Evolutionary conservation across 1,139 yeast genomes (phyloP).

Genomic region (Taphrina wiesneri): DNA sequence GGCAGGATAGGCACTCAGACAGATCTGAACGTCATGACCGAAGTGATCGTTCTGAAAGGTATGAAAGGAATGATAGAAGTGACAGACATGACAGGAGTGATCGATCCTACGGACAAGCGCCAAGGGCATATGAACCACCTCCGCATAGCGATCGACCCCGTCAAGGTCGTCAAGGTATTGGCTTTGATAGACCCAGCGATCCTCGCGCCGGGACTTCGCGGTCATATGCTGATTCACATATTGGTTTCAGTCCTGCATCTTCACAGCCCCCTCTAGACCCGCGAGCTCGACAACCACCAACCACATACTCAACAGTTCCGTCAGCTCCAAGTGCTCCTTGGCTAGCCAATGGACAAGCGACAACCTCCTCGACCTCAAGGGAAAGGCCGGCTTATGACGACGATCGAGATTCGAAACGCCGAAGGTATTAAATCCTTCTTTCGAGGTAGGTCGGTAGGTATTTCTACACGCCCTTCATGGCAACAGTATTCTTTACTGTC

Average conservation of each 20-base stretch:
- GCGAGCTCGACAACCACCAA: slow-evolving; percentile 29
- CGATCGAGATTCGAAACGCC: slow-evolving; percentile 24
- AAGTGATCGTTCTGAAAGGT: slow-evolving; percentile 3
- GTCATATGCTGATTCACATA: not conserved
- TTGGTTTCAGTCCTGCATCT: slow-evolving; percentile 15
- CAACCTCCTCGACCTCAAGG: not conserved
- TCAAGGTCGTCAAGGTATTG: slow-evolving; percentile 22
- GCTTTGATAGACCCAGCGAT: slow-evolving; percentile 16
- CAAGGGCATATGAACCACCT: slow-evolving; percentile 11
- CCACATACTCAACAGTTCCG: slow-evolving; percentile 11
- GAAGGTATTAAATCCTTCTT: slow-evolving; percentile 3
- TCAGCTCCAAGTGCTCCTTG: slow-evolving; percentile 31
- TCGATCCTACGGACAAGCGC: not conserved
- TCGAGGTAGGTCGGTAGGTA: slow-evolving; percentile 22
- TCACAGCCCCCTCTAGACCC: slow-evolving; percentile 18
- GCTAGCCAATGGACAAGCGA: slow-evolving; percentile 16
- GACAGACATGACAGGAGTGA: slow-evolving; percentile 10
- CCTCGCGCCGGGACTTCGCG: slow-evolving; percentile 11
- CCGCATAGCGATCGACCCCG: slow-evolving; percentile 17
- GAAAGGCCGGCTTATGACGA: slow-evolving; percentile 17
- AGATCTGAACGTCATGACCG: slow-evolving; percentile 1
- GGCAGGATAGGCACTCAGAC: not conserved
- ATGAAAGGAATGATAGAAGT: not conserved
- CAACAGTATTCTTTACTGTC: not conserved
- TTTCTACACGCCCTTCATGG: not conserved